Percentiles rank a stretch among this genome's conserved stretches.
These are phyloP conservation scores for Capsicum rhomboideum DNA, from an alignment of 257 asterid genomes.

Conservation along the genomic window DNA sequence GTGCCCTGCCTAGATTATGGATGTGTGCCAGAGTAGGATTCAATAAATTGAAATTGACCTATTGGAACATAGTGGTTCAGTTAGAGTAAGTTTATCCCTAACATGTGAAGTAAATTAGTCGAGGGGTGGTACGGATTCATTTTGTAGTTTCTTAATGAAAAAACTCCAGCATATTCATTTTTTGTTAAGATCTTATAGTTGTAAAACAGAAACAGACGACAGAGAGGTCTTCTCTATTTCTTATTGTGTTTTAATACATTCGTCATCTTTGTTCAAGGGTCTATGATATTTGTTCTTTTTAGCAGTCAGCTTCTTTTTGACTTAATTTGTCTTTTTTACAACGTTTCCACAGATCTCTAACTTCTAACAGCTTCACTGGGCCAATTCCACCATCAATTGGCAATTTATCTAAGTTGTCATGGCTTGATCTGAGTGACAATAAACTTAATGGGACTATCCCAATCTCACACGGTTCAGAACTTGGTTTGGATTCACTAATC, in stretches of 20 bases:
- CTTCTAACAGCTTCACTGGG: slow-evolving; percentile 60
- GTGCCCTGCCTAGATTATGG: neutral
- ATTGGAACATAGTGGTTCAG: neutral
- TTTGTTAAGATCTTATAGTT: neutral
- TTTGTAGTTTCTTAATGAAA: neutral
- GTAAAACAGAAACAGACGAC: neutral
- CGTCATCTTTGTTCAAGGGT: neutral
- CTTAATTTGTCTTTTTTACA: neutral
- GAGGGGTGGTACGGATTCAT: neutral
- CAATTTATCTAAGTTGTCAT: slow-evolving; percentile 51
- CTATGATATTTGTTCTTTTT: neutral
- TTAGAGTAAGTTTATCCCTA: neutral
- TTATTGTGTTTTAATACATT: neutral
- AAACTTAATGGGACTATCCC: slow-evolving; percentile 64
- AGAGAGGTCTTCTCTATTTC: neutral
- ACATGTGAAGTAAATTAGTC: neutral
- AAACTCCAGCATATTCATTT: neutral
- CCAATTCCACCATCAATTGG: slow-evolving; percentile 76
- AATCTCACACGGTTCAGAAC: slow-evolving; percentile 33
- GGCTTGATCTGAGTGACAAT: slow-evolving; percentile 82
- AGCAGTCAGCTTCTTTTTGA: neutral
- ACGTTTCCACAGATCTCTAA: slow-evolving; percentile 41
- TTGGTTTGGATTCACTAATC: slow-evolving; percentile 65
- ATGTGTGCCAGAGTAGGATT: neutral
- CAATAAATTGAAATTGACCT: neutral